Evolutionary conservation across 2,329 filamentous ascomycete genomes (phyloP).

Genomic region (Microsporum audouinii): DNA sequence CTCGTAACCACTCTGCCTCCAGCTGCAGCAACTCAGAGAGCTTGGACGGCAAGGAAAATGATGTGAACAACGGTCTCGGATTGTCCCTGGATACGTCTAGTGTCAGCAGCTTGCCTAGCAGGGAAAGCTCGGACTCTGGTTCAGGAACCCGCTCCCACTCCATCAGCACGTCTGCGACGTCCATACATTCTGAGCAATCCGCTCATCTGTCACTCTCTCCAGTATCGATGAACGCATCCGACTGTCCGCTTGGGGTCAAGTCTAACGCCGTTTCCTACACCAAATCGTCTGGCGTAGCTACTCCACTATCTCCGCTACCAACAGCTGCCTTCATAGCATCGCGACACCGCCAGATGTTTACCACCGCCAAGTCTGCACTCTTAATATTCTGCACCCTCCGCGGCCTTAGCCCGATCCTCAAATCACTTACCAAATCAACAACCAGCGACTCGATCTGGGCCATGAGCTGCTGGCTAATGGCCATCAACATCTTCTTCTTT

Average conservation of each 20-base stretch:
- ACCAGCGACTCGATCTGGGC: constrained; percentile 95
- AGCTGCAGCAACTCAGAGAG: not conserved
- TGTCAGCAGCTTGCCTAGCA: constrained; percentile 22
- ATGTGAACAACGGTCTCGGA: constrained; percentile 32
- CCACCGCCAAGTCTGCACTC: constrained; percentile 81
- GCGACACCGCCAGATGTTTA: constrained; percentile 52
- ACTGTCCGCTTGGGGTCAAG: constrained; percentile 25
- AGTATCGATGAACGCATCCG: constrained; percentile 18
- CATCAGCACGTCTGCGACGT: constrained; percentile 46
- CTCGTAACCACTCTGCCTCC: not conserved
- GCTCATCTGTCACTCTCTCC: constrained; percentile 19
- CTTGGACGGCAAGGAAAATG: constrained; percentile 17
- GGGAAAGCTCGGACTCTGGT: constrained; percentile 21
- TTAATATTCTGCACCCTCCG: constrained; percentile 88
- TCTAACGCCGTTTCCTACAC: constrained; percentile 7
- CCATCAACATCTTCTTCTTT: constrained; percentile 96
- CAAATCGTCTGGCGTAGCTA: not conserved
- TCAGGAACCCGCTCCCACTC: constrained; percentile 33
- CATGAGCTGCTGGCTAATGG: constrained; percentile 81
- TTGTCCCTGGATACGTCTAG: constrained; percentile 31
- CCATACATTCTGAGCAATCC: constrained; percentile 39
- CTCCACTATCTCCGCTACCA: not conserved
- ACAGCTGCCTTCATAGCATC: constrained; percentile 35
- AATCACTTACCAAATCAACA: constrained; percentile 87
- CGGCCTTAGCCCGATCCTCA: constrained; percentile 86